These are phyloP conservation scores for Jatropha curcas DNA, from an alignment of 345 rosid species.

Conservation along the genomic window DNA sequence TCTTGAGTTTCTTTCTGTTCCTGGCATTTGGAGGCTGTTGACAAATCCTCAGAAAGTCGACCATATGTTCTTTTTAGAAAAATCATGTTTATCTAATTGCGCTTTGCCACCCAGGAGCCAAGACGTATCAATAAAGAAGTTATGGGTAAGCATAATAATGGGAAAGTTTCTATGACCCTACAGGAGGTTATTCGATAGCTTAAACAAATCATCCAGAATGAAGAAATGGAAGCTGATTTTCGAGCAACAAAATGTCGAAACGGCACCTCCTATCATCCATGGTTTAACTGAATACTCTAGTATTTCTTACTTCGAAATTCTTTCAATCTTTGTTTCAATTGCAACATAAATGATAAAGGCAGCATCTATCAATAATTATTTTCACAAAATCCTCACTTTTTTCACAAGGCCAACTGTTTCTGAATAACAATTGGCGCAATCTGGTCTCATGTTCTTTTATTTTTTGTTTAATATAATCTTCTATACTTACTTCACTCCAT, in stretches of 20 bases:
- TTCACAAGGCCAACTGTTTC: background rate
- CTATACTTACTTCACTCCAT: background rate
- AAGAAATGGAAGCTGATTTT: constrained; percentile 37
- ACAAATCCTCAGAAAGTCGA: constrained; percentile 11
- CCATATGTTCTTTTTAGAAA: background rate
- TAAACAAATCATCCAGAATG: constrained; percentile 23
- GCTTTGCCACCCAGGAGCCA: background rate
- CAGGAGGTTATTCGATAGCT: background rate
- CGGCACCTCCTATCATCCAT: background rate
- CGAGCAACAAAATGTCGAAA: constrained; percentile 14
- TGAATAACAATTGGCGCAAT: background rate
- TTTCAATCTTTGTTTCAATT: background rate
- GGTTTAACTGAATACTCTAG: background rate
- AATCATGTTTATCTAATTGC: background rate
- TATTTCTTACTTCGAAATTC: background rate
- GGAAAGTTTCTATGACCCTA: background rate
- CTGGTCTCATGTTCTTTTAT: background rate
- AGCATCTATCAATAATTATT: background rate
- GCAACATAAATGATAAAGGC: background rate
- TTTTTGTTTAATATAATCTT: background rate
- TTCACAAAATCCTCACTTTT: background rate
- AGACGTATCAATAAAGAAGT: background rate
- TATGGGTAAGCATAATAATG: background rate
- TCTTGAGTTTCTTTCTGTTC: background rate
- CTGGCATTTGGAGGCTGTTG: background rate